These are phyloP conservation scores for Saturnispora ahearnii DNA, from an alignment of 805 yeast species.

Conservation along the genomic window DNA sequence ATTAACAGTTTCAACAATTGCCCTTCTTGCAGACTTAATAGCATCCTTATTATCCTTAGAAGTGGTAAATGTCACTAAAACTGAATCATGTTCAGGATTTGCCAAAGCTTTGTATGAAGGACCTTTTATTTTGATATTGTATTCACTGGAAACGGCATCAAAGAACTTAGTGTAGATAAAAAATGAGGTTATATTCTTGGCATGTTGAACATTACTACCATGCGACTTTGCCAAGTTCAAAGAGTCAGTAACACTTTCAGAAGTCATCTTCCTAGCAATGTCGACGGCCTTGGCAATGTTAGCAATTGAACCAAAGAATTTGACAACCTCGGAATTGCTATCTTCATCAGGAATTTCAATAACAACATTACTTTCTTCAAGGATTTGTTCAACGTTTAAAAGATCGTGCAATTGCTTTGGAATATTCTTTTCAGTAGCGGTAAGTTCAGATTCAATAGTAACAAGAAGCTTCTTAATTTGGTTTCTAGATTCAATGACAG, in stretches of 20 bases:
- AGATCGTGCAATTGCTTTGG: slow-evolving; percentile 66
- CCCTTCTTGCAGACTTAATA: slow-evolving; percentile 55
- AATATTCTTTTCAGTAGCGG: slow-evolving; percentile 48
- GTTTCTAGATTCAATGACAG: slow-evolving; percentile 46
- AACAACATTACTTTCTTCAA: slow-evolving; percentile 45
- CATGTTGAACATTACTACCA: slow-evolving; percentile 69
- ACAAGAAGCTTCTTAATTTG: slow-evolving; percentile 38
- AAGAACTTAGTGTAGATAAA: slow-evolving; percentile 47
- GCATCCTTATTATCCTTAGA: slow-evolving; percentile 36
- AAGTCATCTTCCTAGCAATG: slow-evolving; percentile 50
- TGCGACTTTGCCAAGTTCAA: slow-evolving; percentile 87
- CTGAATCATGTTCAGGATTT: slow-evolving; percentile 32
- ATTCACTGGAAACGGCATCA: slow-evolving; percentile 32
- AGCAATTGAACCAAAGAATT: slow-evolving; percentile 51
- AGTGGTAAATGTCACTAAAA: slow-evolving; percentile 56
- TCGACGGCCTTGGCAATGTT: slow-evolving; percentile 54
- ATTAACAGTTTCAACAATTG: slow-evolving; percentile 67
- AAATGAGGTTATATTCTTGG: slow-evolving; percentile 61
- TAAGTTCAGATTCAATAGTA: slow-evolving; percentile 36
- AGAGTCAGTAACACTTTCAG: slow-evolving; percentile 50
- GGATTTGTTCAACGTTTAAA: slow-evolving; percentile 46
- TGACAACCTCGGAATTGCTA: slow-evolving; percentile 37
- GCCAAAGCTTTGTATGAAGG: slow-evolving; percentile 40
- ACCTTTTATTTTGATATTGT: slow-evolving; percentile 36
- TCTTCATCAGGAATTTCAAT: slow-evolving; percentile 44